Evolutionary conservation across 805 yeast genomes (phyloP).

Genomic region (Candida sanyiensis): DNA sequence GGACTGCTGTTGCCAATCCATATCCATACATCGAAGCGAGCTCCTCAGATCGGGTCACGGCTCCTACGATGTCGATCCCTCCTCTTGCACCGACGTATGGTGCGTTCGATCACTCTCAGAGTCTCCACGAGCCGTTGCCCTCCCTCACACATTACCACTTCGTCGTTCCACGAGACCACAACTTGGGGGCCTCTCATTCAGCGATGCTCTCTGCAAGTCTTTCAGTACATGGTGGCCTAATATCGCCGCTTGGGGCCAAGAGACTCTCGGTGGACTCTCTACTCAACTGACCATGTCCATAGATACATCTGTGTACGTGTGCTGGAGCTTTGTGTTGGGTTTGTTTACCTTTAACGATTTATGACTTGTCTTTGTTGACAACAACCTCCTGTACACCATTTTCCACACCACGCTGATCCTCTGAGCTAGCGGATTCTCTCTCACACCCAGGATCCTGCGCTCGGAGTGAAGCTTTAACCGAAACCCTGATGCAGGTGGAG

Average conservation of each 20-base stretch:
- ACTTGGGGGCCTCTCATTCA: not conserved
- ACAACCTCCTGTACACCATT: too few species aligned
- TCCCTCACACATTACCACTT: constrained; percentile 12
- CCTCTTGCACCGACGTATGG: not conserved
- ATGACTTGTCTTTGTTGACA: not conserved
- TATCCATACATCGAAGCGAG: too few species aligned
- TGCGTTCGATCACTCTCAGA: not conserved
- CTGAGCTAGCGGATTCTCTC: too few species aligned
- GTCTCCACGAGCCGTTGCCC: constrained; percentile 5
- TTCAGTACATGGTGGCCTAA: not conserved
- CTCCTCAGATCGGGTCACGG: too few species aligned
- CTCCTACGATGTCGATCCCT: not conserved
- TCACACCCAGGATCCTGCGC: too few species aligned
- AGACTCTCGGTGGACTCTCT: constrained; percentile 11
- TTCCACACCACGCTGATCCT: too few species aligned
- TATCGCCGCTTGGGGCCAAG: not conserved
- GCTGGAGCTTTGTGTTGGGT: too few species aligned
- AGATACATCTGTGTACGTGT: too few species aligned
- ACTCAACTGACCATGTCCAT: constrained; percentile 9
- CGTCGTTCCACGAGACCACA: constrained; percentile 10
- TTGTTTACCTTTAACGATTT: not conserved
- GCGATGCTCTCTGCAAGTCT: not conserved
- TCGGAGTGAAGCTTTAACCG: too few species aligned
- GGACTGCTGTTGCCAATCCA: too few species aligned
- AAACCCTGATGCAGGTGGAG: too few species aligned